Evolutionary conservation across 805 yeast genomes (phyloP).

Genomic region (Myxozyma mucilagina): DNA sequence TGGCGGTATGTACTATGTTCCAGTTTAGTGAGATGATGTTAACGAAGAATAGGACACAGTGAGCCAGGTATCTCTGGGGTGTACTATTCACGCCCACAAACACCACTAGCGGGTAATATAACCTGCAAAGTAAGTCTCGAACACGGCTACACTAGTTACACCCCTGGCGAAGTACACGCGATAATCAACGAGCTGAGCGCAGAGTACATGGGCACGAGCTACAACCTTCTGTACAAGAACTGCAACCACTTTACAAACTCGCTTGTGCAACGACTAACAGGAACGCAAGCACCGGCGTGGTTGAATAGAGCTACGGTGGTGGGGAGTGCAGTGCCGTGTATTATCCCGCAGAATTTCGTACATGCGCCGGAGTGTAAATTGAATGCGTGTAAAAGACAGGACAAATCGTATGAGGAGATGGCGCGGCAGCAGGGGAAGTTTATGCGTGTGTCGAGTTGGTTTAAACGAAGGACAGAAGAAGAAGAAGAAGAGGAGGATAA

Average conservation of each 20-base stretch:
- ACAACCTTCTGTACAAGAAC: constrained; percentile 29
- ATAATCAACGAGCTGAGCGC: constrained; percentile 25
- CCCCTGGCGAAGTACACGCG: constrained; percentile 29
- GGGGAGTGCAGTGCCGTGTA: constrained; percentile 27
- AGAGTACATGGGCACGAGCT: constrained; percentile 29
- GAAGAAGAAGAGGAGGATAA: not conserved
- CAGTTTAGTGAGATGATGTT: not conserved
- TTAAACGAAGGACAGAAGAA: not conserved
- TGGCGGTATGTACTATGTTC: constrained; percentile 27
- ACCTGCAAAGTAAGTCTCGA: constrained; percentile 20
- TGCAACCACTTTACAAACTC: constrained; percentile 30
- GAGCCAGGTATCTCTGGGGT: constrained; percentile 32
- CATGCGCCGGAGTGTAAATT: constrained; percentile 24
- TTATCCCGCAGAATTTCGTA: constrained; percentile 24
- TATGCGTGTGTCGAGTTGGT: not conserved
- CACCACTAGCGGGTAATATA: constrained; percentile 24
- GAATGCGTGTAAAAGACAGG: not conserved
- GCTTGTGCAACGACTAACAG: constrained; percentile 20
- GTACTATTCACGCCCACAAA: constrained; percentile 27
- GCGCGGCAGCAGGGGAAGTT: not conserved
- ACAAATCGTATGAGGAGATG: constrained; percentile 16
- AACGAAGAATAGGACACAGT: constrained; percentile 8
- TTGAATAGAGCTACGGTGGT: constrained; percentile 27
- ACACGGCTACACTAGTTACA: constrained; percentile 26
- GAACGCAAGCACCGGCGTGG: constrained; percentile 26